Conservation (phyloP, 2,329 filamentous ascomycete genomes). For the Diaporthe helianthi region DNA sequence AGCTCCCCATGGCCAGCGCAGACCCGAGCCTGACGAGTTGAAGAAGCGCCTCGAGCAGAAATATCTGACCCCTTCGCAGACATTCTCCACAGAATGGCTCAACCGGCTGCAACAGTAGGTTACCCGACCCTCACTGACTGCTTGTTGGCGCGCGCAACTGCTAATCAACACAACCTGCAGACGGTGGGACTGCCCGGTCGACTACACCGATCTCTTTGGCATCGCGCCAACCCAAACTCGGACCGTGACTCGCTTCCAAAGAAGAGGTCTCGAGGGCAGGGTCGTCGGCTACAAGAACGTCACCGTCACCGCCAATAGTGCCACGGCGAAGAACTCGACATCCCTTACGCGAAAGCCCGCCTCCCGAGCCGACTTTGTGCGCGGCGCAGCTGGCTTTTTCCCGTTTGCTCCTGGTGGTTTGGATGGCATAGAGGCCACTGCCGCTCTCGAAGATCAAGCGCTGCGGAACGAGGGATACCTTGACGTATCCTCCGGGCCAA, state of each 20-base stretch:
- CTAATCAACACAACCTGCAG: conserved; percentile 34
- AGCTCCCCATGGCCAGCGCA: conserved; percentile 50
- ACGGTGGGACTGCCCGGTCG: conserved; percentile 80
- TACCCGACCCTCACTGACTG: not conserved
- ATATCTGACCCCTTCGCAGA: conserved; percentile 79
- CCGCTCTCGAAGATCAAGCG: conserved; percentile 80
- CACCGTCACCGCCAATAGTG: conserved; percentile 86
- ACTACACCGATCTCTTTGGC: conserved; percentile 84
- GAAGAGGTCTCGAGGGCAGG: conserved; percentile 89
- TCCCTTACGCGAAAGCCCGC: conserved; percentile 87
- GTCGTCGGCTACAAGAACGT: conserved; percentile 96
- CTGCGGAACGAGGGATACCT: conserved; percentile 57
- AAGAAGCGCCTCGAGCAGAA: conserved; percentile 76
- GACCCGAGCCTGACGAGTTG: conserved; percentile 65
- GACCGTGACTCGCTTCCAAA: conserved; percentile 90
- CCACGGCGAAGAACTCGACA: conserved; percentile 94
- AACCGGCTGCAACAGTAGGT: conserved; percentile 82
- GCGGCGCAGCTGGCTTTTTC: conserved; percentile 91
- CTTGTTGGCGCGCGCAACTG: not conserved
- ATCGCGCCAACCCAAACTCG: conserved; percentile 90
- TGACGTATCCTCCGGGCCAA: conserved; percentile 51
- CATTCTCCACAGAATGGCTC: conserved; percentile 86
- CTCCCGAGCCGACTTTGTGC: conserved; percentile 85
- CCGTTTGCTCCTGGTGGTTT: conserved; percentile 92
- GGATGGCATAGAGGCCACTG: conserved; percentile 84